Conservation (phyloP, 2,329 filamentous ascomycete genomes). For the Amesomyces nigricolor region DNA sequence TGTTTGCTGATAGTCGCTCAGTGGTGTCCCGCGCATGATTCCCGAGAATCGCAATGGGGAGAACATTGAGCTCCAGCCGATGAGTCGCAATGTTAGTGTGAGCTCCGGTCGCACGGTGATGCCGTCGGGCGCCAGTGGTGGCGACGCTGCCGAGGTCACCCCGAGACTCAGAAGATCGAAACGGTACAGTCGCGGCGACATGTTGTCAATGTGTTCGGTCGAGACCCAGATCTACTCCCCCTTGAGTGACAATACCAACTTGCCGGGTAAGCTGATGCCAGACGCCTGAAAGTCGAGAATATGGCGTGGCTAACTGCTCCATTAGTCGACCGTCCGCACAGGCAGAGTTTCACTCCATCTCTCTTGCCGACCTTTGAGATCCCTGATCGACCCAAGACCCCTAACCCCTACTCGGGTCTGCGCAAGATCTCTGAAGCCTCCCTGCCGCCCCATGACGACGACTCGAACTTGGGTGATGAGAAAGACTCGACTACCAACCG, state of each 20-base stretch:
- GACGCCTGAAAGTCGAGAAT: background rate
- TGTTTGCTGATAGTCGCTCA: background rate
- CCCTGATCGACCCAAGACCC: slow-evolving; percentile 10
- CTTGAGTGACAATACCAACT: background rate
- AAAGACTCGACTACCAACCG: background rate
- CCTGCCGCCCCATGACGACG: slow-evolving; percentile 31
- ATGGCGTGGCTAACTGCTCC: background rate
- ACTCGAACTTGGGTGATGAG: background rate
- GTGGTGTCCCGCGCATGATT: background rate
- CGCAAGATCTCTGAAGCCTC: slow-evolving; percentile 11
- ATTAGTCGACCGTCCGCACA: background rate
- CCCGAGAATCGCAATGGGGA: background rate
- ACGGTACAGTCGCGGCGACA: background rate
- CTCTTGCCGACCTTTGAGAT: background rate
- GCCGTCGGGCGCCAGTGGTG: background rate
- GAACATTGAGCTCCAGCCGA: background rate
- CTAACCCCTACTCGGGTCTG: slow-evolving; percentile 11
- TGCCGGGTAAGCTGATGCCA: background rate
- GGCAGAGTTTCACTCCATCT: background rate
- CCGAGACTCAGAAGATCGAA: background rate
- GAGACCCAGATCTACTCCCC: slow-evolving; percentile 11
- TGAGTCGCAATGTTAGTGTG: background rate
- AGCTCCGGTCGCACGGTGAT: background rate
- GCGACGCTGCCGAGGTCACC: background rate
- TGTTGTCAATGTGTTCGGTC: background rate